Percentiles rank a stretch among this genome's conserved stretches.
These are phyloP conservation scores for Verticillium klebahnii DNA, from an alignment of 2,329 filamentous ascomycete genomes.

Conservation along the genomic window DNA sequence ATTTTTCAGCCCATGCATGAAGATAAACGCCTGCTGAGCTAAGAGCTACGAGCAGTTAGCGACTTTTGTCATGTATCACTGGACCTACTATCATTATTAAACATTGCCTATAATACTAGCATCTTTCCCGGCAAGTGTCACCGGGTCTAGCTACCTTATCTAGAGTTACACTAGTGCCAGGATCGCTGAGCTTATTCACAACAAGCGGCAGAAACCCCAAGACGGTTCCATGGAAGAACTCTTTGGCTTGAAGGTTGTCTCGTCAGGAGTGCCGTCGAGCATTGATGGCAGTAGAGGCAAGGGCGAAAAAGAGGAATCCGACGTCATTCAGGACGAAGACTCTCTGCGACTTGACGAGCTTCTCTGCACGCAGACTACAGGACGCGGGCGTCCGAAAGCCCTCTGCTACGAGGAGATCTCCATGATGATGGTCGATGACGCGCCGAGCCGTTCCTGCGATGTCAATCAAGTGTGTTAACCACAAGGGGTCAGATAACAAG, in stretches of 20 bases:
- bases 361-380: slow-evolving; percentile 15
- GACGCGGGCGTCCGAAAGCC: slow-evolving; percentile 18
- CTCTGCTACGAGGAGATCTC: slow-evolving; percentile 25
- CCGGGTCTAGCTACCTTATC: slow-evolving; percentile 17
- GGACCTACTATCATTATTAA: too few relatives aligned
- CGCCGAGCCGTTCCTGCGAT: slow-evolving; percentile 17
- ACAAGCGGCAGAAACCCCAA: slow-evolving; percentile 19
- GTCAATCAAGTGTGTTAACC: slow-evolving; percentile 22
- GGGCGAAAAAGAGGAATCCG: slow-evolving; percentile 8
- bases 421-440: slow-evolving; percentile 21
- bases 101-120: slow-evolving; percentile 20
- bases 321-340: slow-evolving; percentile 13
- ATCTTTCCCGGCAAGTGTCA: slow-evolving; percentile 19
- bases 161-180: slow-evolving; percentile 20
- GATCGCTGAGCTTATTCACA: slow-evolving; percentile 22
- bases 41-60: too few relatives aligned
- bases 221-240: slow-evolving; percentile 19
- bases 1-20: too few relatives aligned
- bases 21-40: too few relatives aligned
- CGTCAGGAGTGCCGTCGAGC: not conserved
- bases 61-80: too few relatives aligned
- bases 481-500: slow-evolving; percentile 23
- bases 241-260: slow-evolving; percentile 16
- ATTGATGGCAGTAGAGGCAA: not conserved
- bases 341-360: slow-evolving; percentile 17